Conservation (phyloP, 2,329 filamentous ascomycete species). For the Aureobasidium vineae region DNA sequence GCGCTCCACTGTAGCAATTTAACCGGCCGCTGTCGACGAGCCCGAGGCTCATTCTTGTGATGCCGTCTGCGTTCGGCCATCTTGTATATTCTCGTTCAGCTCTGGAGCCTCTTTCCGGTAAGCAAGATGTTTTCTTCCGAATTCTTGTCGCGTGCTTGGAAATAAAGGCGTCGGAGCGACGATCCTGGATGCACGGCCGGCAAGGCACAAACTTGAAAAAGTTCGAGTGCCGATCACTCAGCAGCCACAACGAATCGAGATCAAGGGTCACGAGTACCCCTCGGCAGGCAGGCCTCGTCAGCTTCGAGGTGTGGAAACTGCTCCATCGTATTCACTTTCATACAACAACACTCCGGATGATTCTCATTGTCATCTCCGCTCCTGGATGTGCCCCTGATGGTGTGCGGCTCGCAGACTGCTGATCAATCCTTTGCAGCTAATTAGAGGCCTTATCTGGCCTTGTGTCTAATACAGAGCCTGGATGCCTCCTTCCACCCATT, state of each 20-base stretch:
- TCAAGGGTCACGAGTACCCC: conserved; percentile 13
- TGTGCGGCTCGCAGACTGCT: not conserved
- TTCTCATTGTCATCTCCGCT: not conserved
- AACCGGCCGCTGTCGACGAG: not conserved
- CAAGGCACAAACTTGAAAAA: conserved; percentile 21
- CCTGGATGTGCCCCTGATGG: not conserved
- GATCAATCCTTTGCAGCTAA: not conserved
- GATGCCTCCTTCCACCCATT: not conserved
- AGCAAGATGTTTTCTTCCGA: not conserved
- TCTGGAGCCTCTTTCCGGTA: not conserved
- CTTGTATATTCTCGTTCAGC: not conserved
- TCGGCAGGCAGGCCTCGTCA: conserved; percentile 24
- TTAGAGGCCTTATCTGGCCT: conserved; percentile 10
- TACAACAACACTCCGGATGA: not conserved
- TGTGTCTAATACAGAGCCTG: not conserved
- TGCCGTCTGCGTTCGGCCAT: not conserved
- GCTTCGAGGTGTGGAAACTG: conserved; percentile 6
- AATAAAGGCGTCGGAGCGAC: conserved; percentile 13
- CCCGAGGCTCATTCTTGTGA: not conserved
- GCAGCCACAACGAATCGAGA: conserved; percentile 13
- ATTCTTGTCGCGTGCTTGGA: conserved; percentile 21
- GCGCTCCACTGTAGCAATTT: conserved; percentile 4
- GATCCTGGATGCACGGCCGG: conserved; percentile 19
- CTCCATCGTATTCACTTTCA: conserved; percentile 2
- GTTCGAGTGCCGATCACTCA: conserved; percentile 13